Conservation (phyloP, 345 rosid species). For the Citrus trifoliata region DNA sequence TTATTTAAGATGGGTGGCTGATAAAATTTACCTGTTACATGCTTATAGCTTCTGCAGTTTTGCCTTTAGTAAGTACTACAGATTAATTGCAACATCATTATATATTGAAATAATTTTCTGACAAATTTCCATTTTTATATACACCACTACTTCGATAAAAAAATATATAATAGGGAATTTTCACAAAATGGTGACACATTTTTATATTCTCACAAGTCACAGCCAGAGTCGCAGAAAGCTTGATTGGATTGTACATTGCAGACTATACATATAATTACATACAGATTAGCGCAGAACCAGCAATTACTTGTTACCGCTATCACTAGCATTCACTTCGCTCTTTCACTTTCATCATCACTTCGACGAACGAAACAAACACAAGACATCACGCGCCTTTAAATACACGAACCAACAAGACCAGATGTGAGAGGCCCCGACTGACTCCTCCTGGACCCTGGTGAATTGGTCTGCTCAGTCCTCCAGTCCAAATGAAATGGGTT, state of each 20-base stretch:
- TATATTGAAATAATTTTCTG: neutral
- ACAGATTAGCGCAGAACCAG: neutral
- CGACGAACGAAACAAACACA: neutral
- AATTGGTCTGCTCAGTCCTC: neutral
- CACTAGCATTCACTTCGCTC: neutral
- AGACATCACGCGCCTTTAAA: neutral
- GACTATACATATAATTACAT: no score
- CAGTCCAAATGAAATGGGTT: neutral
- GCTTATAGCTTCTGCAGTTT: neutral
- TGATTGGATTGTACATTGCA: neutral
- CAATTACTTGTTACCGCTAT: neutral
- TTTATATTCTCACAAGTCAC: neutral
- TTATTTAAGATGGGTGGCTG: neutral
- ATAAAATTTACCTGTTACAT: neutral
- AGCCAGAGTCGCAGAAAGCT: neutral
- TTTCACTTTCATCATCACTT: neutral
- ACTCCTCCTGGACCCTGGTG: neutral
- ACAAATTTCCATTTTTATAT: neutral
- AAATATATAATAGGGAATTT: neutral
- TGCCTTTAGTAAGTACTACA: neutral
- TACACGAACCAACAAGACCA: neutral
- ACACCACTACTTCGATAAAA: neutral
- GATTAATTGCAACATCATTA: neutral
- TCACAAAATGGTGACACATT: neutral
- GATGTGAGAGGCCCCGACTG: no score